A percentile compares a stretch with the other conserved stretches of the same genome.
These are phyloP conservation scores for Mayamaea pseudoterrestris DNA, from an alignment of 108 stramenopile species.

Conservation along the genomic window DNA sequence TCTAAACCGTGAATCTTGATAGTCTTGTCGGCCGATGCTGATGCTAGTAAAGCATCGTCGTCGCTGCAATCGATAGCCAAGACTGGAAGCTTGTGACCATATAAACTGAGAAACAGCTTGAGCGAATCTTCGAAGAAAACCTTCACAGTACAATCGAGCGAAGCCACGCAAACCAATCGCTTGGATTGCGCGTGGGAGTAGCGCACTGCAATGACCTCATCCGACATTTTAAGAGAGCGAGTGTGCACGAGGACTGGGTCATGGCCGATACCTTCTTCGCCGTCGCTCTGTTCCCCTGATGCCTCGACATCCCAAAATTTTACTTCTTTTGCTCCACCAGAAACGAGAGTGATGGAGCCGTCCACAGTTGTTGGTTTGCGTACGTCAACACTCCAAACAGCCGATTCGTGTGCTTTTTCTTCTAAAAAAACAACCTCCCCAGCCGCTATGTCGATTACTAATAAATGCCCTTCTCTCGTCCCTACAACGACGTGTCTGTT, in stretches of 20 bases:
- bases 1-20: conserved; percentile 98
- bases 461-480: conserved; percentile 74
- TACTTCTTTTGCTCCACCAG: conserved; percentile 86
- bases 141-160: conserved; percentile 91
- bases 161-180: conserved; percentile 70
- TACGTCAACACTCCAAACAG: conserved; percentile 79
- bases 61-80: conserved; percentile 87
- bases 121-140: conserved; percentile 98
- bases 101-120: conserved; percentile 94
- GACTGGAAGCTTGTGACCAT: conserved; percentile 96
- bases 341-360: conserved; percentile 44
- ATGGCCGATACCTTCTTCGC: conserved; percentile 19
- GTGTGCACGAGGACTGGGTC: conserved; percentile 78
- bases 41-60: conserved; percentile 90
- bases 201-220: conserved; percentile 89
- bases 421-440: conserved; percentile 66
- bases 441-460: conserved; percentile 68
- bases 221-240: conserved; percentile 85
- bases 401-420: conserved; percentile 77
- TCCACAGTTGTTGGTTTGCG: conserved; percentile 38
- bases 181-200: conserved; percentile 71
- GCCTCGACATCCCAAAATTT: conserved; percentile 92
- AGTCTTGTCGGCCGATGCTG: conserved; percentile 95
- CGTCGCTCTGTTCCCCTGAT: conserved; percentile 36
- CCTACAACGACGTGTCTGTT: conserved; percentile 77